Evolutionary conservation across 192 early-diverging fungal genomes (phyloP).

Genomic region (Geranomyces michiganensis): DNA sequence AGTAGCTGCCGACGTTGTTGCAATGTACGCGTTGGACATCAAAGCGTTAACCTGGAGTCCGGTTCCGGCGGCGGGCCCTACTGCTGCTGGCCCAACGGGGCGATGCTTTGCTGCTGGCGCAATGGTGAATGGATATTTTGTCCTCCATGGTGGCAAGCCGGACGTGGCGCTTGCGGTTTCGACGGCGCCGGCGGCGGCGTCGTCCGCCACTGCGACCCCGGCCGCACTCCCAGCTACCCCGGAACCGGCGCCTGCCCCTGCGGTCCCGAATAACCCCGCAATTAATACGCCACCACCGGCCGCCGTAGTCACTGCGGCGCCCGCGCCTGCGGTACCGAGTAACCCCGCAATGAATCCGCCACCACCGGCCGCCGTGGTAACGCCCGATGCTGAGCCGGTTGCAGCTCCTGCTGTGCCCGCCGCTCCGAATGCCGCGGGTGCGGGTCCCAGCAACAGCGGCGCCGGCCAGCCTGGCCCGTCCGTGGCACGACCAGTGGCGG

Average conservation of each 20-base stretch:
- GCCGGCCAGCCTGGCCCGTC: too few relatives aligned
- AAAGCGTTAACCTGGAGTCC: slow-evolving; percentile 7
- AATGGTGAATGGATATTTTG: slow-evolving; percentile 21
- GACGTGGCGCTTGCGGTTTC: not conserved
- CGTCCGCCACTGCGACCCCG: not conserved
- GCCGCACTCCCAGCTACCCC: not conserved
- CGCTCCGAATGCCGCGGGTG: too few relatives aligned
- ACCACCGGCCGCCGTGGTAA: too few relatives aligned
- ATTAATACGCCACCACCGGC: not conserved
- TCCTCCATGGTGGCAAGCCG: slow-evolving; percentile 28
- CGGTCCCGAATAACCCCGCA: not conserved
- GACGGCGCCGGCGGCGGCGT: not conserved
- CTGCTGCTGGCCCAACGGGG: slow-evolving; percentile 9
- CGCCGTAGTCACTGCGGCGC: too few relatives aligned
- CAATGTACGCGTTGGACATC: slow-evolving; percentile 20
- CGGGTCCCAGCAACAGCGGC: too few relatives aligned
- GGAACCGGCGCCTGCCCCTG: not conserved
- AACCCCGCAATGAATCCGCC: too few relatives aligned
- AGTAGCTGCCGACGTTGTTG: not conserved
- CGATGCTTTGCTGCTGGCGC: slow-evolving; percentile 31
- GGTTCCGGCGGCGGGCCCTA: not conserved
- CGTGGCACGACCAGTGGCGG: too few relatives aligned
- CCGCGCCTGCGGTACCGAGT: too few relatives aligned
- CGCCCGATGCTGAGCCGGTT: too few relatives aligned
- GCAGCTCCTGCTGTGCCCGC: too few relatives aligned